Percentiles rank a stretch among this genome's conserved stretches.
These are phyloP conservation scores for Aspergillus egyptiacus DNA, from an alignment of 495 filamentous ascomycete species.

Conservation along the genomic window DNA sequence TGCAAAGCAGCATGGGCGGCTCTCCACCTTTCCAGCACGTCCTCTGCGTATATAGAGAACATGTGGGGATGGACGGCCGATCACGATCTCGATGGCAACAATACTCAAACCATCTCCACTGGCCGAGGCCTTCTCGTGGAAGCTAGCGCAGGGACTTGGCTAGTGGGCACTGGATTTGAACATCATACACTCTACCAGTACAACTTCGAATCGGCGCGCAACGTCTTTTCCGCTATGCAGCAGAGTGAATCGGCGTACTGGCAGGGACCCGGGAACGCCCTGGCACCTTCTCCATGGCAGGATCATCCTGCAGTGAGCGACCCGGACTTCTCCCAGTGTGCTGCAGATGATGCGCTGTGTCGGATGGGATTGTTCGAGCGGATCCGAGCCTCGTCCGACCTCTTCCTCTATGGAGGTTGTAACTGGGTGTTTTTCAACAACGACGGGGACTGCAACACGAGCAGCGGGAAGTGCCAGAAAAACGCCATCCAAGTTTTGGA, in stretches of 20 bases:
- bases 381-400: slow-evolving; percentile 36
- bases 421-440: slow-evolving; percentile 50
- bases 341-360: slow-evolving; percentile 28
- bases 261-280: slow-evolving; percentile 32
- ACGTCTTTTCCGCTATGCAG: slow-evolving; percentile 44
- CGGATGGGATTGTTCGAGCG: slow-evolving; percentile 37
- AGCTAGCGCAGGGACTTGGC: slow-evolving; percentile 38
- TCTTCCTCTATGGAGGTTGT: slow-evolving; percentile 50
- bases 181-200: slow-evolving; percentile 49
- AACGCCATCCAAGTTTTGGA: slow-evolving; percentile 35
- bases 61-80: slow-evolving; percentile 57
- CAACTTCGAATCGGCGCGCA: slow-evolving; percentile 41
- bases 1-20: slow-evolving; percentile 50
- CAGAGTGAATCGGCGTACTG: slow-evolving; percentile 46
- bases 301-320: slow-evolving; percentile 32
- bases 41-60: slow-evolving; percentile 51
- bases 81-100: slow-evolving; percentile 42
- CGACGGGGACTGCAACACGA: slow-evolving; percentile 29
- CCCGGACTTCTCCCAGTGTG: slow-evolving; percentile 35
- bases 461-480: slow-evolving; percentile 36
- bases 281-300: slow-evolving; percentile 43
- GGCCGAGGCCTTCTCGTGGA: slow-evolving; percentile 48
- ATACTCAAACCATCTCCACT: slow-evolving; percentile 39
- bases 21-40: slow-evolving; percentile 42
- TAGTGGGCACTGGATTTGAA: slow-evolving; percentile 39